These are phyloP conservation scores for Paragyromitra xinjiangensis DNA, from an alignment of 495 filamentous ascomycete species.

Conservation along the genomic window DNA sequence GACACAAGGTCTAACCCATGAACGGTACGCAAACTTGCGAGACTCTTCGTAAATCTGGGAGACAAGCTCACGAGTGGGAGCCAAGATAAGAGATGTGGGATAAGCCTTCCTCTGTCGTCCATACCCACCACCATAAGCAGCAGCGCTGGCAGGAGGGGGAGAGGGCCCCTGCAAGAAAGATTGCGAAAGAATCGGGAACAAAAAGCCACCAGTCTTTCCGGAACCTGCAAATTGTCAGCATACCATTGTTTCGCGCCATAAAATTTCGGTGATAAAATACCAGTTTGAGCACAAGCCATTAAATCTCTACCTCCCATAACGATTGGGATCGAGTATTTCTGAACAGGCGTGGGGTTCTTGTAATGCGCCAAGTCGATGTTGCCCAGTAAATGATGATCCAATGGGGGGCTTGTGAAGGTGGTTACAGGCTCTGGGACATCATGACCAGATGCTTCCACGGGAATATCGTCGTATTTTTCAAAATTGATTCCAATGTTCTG, in stretches of 20 bases:
- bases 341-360: conserved; percentile 92
- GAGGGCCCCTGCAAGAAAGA: conserved; percentile 83
- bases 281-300: conserved; percentile 99
- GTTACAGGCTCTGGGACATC: conserved; percentile 92
- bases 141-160: conserved; percentile 67
- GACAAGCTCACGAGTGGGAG: conserved; percentile 95
- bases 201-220: conserved; percentile 98
- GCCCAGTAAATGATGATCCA: conserved; percentile 86
- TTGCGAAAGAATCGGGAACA: conserved; percentile 97
- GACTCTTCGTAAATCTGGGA: conserved; percentile 98
- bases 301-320: conserved; percentile 95
- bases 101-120: conserved; percentile 90
- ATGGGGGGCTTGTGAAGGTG: conserved; percentile 88
- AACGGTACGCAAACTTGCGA: conserved; percentile 97
- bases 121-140: conserved; percentile 70
- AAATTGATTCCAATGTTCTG: conserved; percentile 99
- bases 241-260: not conserved
- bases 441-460: conserved; percentile 93
- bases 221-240: conserved; percentile 63
- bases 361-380: conserved; percentile 96
- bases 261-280: conserved; percentile 58
- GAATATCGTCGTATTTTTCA: conserved; percentile 99
- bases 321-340: conserved; percentile 98
- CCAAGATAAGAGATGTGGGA: conserved; percentile 92
- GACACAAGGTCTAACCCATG: conserved; percentile 97